Evolutionary conservation across 148 eudicot species (phyloP).

Genomic region (Silene latifolia): DNA sequence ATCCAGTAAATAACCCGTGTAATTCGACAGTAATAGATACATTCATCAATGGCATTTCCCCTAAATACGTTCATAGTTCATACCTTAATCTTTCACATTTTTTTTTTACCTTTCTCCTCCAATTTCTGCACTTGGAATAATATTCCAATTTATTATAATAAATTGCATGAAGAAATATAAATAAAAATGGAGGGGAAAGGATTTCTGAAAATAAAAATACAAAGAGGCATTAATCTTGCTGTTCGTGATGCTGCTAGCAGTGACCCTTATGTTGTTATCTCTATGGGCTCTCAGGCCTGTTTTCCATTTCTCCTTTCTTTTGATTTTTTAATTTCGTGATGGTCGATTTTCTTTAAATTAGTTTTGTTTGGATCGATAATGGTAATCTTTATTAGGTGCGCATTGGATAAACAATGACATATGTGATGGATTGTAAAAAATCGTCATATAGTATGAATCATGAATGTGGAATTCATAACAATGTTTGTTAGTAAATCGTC

Average conservation of each 20-base stretch:
- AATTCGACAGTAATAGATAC: background rate
- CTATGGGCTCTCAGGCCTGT: background rate
- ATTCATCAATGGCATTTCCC: background rate
- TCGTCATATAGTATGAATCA: no score
- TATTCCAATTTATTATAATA: no score
- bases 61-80: background rate
- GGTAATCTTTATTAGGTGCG: no score
- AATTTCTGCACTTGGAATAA: background rate
- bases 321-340: no score
- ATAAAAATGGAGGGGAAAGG: background rate
- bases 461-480: no score
- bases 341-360: no score
- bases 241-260: background rate
- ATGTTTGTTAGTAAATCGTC: no score
- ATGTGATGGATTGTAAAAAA: no score
- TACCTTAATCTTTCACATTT: background rate
- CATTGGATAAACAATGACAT: no score
- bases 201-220: background rate
- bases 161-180: no score
- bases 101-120: background rate
- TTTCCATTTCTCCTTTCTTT: background rate
- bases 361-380: no score
- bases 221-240: background rate
- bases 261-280: background rate
- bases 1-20: background rate